Percentiles rank a stretch among this genome's conserved stretches.
phyloP scores from a whole-genome alignment of 176 grass and related monocot genomes.

The Zizania latifolia region DNA sequence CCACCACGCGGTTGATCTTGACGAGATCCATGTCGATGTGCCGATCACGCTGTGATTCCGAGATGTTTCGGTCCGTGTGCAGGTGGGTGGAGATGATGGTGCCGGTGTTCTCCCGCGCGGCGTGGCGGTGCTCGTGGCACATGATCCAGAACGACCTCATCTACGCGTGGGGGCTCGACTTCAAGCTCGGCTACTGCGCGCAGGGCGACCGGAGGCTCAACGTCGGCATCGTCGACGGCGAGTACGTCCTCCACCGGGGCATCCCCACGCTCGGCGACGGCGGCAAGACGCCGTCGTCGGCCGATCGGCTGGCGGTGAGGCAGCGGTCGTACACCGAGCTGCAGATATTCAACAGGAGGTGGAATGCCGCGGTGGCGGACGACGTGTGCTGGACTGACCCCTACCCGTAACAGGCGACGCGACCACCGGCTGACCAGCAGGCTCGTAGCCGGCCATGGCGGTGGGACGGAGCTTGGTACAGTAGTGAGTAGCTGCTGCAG shows the following conservation, averaged over 20 bases:
- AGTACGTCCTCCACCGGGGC: constrained; percentile 74
- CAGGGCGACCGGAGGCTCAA: constrained; percentile 54
- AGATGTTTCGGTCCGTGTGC: no score
- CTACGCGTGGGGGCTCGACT: constrained; percentile 84
- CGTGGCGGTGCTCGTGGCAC: constrained; percentile 83
- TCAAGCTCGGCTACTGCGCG: constrained; percentile 87
- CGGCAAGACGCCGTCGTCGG: constrained; percentile 19
- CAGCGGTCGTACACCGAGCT: constrained; percentile 64
- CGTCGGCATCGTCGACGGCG: constrained; percentile 79
- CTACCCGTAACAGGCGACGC: constrained; percentile 33
- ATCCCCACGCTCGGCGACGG: constrained; percentile 65
- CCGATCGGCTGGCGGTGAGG: constrained; percentile 52
- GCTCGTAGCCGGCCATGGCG: background rate
- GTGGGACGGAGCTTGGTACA: background rate
- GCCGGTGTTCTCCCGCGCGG: constrained; percentile 70
- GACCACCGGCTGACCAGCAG: constrained; percentile 18
- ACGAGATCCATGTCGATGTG: no score
- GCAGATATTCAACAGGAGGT: constrained; percentile 61
- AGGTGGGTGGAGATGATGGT: constrained; percentile 99
- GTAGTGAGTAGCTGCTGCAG: background rate
- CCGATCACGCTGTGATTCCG: no score
- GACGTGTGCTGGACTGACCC: constrained; percentile 77
- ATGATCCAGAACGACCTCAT: constrained; percentile 96
- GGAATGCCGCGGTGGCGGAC: constrained; percentile 53
- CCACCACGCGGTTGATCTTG: no score